Conservation (phyloP, 208 protist genomes). For the Leptomonas pyrrhocoris region DNA sequence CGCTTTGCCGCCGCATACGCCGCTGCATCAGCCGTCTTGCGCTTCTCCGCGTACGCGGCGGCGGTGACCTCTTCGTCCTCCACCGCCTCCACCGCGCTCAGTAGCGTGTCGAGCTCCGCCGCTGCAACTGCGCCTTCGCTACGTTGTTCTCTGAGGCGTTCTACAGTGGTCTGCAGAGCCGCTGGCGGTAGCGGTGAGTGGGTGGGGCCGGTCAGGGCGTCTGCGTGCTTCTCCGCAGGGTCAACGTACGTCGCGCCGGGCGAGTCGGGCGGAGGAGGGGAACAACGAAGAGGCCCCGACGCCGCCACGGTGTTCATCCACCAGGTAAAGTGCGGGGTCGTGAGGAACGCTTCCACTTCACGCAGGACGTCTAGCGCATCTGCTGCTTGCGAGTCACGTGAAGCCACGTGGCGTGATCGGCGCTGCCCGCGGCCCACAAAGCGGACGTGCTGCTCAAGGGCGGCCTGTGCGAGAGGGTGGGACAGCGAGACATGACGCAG, state of each 20-base stretch:
- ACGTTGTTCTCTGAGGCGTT: neutral
- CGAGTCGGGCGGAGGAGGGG: neutral
- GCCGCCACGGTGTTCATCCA: neutral
- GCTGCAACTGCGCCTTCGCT: neutral
- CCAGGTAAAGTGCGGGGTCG: constrained; percentile 15
- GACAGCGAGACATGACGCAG: constrained; percentile 26
- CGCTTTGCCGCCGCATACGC: constrained; percentile 9
- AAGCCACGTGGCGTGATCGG: no score
- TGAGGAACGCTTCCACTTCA: constrained; percentile 10
- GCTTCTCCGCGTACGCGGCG: constrained; percentile 5
- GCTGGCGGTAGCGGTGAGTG: neutral
- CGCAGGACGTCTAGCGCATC: constrained; percentile 1
- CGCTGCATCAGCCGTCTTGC: constrained; percentile 4
- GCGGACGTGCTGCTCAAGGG: neutral
- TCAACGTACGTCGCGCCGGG: neutral
- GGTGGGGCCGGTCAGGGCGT: no score
- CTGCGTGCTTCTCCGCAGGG: neutral
- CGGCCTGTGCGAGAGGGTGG: neutral
- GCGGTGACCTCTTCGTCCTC: neutral
- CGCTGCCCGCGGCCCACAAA: neutral
- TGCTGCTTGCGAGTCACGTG: neutral
- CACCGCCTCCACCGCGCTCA: neutral
- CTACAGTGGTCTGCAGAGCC: neutral
- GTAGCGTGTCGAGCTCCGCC: neutral
- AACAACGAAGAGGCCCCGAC: no score